Percentiles rank a stretch among this genome's conserved stretches.
These are phyloP conservation scores for Penicillium cataractarum DNA, from an alignment of 495 filamentous ascomycete genomes.

Conservation along the genomic window DNA sequence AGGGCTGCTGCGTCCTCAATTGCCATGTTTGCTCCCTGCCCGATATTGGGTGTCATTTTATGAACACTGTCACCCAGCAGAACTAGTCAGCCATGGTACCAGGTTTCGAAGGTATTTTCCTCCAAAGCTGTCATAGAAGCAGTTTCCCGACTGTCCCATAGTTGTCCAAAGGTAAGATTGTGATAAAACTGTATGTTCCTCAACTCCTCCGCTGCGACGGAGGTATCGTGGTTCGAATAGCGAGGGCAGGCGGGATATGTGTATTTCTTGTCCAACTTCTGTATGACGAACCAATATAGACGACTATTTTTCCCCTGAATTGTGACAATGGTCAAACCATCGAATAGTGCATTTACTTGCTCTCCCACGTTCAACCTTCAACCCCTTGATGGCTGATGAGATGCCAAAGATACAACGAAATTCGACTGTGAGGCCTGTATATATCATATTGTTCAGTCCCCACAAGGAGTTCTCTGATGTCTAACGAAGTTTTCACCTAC, in stretches of 20 bases:
- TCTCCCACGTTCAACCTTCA: slow-evolving; percentile 5
- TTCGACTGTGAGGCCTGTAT: slow-evolving; percentile 21
- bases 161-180: background rate
- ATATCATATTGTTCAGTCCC: background rate
- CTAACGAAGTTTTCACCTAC: slow-evolving; percentile 16
- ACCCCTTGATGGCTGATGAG: slow-evolving; percentile 11
- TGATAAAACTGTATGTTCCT: background rate
- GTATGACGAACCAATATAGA: background rate
- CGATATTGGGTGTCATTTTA: background rate
- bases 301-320: background rate
- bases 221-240: background rate
- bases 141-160: background rate
- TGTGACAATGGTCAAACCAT: background rate
- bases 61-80: background rate
- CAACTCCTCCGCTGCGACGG: background rate
- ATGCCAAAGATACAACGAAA: slow-evolving; percentile 29
- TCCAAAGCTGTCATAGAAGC: background rate
- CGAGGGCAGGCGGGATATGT: background rate
- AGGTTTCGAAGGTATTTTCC: background rate
- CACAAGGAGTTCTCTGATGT: background rate
- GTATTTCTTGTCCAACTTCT: background rate
- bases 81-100: background rate
- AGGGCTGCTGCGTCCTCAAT: background rate
- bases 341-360: background rate
- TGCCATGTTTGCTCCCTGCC: background rate